Conservation (phyloP, 352 stramenopile species). For the Aphanomyces cochlioides region DNA sequence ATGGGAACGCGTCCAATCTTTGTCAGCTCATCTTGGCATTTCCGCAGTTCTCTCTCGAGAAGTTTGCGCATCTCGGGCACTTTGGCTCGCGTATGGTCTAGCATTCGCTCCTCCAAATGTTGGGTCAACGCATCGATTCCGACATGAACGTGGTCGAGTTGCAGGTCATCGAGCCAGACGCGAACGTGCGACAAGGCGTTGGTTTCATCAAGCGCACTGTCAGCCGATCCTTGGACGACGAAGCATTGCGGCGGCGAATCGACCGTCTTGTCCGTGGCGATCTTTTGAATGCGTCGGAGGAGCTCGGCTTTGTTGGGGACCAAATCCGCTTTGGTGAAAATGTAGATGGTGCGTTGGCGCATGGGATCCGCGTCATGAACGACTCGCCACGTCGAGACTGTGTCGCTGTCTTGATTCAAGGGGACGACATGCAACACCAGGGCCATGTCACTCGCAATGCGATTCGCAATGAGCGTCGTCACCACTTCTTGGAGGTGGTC, state of each 20-base stretch:
- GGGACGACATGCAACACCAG: conserved; percentile 18
- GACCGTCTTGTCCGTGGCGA: not conserved
- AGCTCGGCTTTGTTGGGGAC: not conserved
- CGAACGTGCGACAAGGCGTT: not conserved
- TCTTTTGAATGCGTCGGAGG: not conserved
- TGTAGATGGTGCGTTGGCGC: conserved; percentile 2
- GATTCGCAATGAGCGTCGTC: not conserved
- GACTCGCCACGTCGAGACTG: conserved; percentile 1
- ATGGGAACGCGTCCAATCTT: not conserved
- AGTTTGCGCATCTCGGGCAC: not conserved
- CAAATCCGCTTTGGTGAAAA: conserved; percentile 18
- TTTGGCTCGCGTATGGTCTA: not conserved
- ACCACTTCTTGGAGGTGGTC: conserved; percentile 11
- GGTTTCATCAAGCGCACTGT: not conserved
- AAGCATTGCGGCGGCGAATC: not conserved
- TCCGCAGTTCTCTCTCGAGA: not conserved
- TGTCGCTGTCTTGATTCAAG: conserved; percentile 7
- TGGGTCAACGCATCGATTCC: not conserved
- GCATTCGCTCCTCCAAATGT: not conserved
- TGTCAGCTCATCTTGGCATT: not conserved
- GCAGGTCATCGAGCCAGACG: not conserved
- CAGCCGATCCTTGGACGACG: not conserved
- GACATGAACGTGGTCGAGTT: not conserved
- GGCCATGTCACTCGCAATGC: not conserved
- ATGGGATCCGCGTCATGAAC: conserved; percentile 5